Base-by-base conservation (phyloP, 495 filamentous ascomycete species). In the Penicillium macrosclerotiorum region DNA sequence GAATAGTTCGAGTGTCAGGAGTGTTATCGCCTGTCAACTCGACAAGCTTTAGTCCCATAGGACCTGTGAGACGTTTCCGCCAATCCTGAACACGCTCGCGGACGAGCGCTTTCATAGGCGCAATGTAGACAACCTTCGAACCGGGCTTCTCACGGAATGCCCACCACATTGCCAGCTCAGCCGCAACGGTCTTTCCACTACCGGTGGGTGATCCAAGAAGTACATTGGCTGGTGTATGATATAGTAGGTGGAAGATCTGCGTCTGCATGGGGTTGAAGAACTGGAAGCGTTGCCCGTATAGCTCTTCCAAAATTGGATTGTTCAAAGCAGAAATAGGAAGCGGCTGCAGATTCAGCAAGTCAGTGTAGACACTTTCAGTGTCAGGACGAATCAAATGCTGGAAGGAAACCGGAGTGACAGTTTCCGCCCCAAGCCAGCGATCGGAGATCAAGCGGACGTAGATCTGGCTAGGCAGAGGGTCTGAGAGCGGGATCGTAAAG, bases 201-300 rank as follows among this genome's bases (percentile, higher is more conserved):
- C 93, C 93, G 5, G 93, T 99, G 5, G 93, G 93, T 11, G 93
- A 96, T n/a, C 93, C 93, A 5, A 99, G 80, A 4, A 99, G 73
- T 6, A 97, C 91, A 57, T 99, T 99, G 27, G 86, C 82, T 22
- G 84, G 64, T 0, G 92, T 93, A 62, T 97, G 89, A 42, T 97
- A 97, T 9, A 97, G 78, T 32, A 87, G 85, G 56, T 97, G 94
- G 64, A 99, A 99, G 25, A 97, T 85, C 61, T 99, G 93, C 3
- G 94, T 96, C 61, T 99, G 93, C 93, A 99, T 95, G 0, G 94
- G 92, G 63, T 99, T 99, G 75, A 99, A 99, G 69, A 82, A 97
- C 45, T 88, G 81, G 62, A 99, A 99, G 20, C 89, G 82, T 57
- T 88, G 73, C 5, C 77, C 82, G 63, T 97, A 97, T 8, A 99